phyloP scores from a whole-genome alignment of 345 rosid species.

The Lumnitzera racemosa region DNA sequence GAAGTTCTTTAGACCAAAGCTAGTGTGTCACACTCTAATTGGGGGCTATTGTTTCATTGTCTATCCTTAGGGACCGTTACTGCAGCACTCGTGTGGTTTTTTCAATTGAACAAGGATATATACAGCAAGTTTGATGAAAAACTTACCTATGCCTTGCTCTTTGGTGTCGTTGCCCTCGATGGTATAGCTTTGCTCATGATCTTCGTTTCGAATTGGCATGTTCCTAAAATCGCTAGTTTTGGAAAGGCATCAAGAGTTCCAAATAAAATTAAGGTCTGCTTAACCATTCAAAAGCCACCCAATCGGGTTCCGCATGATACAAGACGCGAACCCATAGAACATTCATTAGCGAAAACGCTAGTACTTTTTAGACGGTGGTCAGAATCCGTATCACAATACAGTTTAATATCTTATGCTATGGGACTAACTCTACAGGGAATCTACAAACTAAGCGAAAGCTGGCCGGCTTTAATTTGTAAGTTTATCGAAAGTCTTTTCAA shows the following conservation, averaged over 20 bases:
- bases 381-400: conserved; percentile 32
- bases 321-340: no score
- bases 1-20: conserved; percentile 10
- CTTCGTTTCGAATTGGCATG: conserved; percentile 56
- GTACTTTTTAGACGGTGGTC: conserved; percentile 39
- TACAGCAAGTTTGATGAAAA: conserved; percentile 30
- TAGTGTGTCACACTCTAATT: background rate
- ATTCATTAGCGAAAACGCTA: background rate
- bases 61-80: conserved; percentile 20
- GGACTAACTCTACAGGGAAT: conserved; percentile 16
- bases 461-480: background rate
- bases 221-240: conserved; percentile 18
- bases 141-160: conserved; percentile 40
- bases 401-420: conserved; percentile 33
- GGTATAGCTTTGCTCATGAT: conserved; percentile 31
- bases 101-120: conserved; percentile 17
- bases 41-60: background rate
- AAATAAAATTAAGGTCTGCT: conserved; percentile 25
- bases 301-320: no score
- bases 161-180: conserved; percentile 47
- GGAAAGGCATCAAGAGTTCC: conserved; percentile 18
- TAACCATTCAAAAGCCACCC: no score
- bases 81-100: conserved; percentile 25
- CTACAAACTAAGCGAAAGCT: conserved; percentile 13
- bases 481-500: no score